Conservation (phyloP, 164 flowering plant genomes). For the Santalum album region DNA sequence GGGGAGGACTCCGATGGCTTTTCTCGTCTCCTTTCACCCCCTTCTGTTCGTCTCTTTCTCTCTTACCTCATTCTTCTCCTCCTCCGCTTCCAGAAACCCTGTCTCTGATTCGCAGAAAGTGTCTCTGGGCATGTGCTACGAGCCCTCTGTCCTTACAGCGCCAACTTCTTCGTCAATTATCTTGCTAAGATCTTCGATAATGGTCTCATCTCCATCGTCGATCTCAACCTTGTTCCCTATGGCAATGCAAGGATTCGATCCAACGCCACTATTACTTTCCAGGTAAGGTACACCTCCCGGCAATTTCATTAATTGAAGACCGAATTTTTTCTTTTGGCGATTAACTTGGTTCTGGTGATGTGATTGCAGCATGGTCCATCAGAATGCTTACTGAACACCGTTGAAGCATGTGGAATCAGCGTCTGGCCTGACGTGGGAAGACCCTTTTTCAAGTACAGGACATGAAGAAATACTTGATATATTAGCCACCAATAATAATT, state of each 20-base stretch:
- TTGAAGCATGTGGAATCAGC: constrained; percentile 82
- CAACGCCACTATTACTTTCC: constrained; percentile 35
- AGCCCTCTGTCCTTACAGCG: constrained; percentile 50
- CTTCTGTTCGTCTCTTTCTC: constrained; percentile 4
- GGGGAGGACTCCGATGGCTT: too few relatives aligned
- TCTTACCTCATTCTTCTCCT: neutral
- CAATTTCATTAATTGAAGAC: too few relatives aligned
- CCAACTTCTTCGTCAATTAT: constrained; percentile 37
- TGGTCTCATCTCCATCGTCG: constrained; percentile 37
- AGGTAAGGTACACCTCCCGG: too few relatives aligned
- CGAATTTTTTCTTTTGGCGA: too few relatives aligned
- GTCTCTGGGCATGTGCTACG: constrained; percentile 35
- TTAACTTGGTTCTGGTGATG: constrained; percentile 7
- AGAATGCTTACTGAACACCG: constrained; percentile 74
- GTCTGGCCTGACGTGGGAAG: constrained; percentile 74
- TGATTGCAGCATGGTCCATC: constrained; percentile 68
- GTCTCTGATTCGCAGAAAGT: constrained; percentile 21
- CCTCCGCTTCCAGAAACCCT: constrained; percentile 2
- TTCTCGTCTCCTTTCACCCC: neutral
- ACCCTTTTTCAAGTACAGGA: too few relatives aligned
- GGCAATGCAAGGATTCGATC: constrained; percentile 37
- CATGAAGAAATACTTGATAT: too few relatives aligned
- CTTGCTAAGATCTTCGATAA: constrained; percentile 26
- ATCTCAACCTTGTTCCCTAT: constrained; percentile 40
- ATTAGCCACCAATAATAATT: too few relatives aligned